phyloP scores from a whole-genome alignment of 2,329 filamentous ascomycete genomes.

The Aphanoascus verrucosus region DNA sequence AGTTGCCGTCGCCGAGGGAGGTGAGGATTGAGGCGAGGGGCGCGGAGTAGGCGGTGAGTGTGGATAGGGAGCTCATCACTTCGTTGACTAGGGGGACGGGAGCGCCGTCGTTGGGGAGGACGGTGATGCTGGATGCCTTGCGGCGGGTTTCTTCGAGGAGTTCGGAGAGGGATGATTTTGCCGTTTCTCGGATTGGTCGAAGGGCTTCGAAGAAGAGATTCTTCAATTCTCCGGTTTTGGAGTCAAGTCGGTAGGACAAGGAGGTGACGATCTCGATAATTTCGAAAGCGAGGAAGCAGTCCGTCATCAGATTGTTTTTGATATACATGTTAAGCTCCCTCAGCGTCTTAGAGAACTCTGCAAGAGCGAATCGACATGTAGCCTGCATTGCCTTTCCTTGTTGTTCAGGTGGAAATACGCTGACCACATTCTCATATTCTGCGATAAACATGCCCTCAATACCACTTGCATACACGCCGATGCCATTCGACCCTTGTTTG shows the following conservation, averaged over 20 bases:
- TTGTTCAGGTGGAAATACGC: constrained; percentile 74
- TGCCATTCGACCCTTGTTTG: constrained; percentile 77
- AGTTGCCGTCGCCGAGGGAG: constrained; percentile 85
- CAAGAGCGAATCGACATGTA: constrained; percentile 66
- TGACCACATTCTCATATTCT: constrained; percentile 84
- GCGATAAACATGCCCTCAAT: constrained; percentile 78
- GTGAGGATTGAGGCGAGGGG: constrained; percentile 84
- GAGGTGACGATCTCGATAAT: constrained; percentile 81
- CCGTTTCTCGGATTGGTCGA: constrained; percentile 83
- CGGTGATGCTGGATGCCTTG: constrained; percentile 53
- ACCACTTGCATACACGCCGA: constrained; percentile 75
- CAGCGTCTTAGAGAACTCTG: constrained; percentile 74
- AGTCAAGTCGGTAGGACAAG: constrained; percentile 68
- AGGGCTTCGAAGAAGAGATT: constrained; percentile 70
- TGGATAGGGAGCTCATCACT: constrained; percentile 74
- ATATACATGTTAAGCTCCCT: constrained; percentile 85
- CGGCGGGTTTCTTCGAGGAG: constrained; percentile 73
- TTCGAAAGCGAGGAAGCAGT: constrained; percentile 92
- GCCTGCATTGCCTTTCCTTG: constrained; percentile 69
- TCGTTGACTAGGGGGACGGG: constrained; percentile 68
- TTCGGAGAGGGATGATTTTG: constrained; percentile 72
- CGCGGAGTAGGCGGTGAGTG: constrained; percentile 74
- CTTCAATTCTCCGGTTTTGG: constrained; percentile 76
- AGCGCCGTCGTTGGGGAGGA: constrained; percentile 66
- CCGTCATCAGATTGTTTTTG: constrained; percentile 71